Evolutionary conservation across 2,329 filamentous ascomycete species (phyloP).

Genomic region (Verticillium nubilum): DNA sequence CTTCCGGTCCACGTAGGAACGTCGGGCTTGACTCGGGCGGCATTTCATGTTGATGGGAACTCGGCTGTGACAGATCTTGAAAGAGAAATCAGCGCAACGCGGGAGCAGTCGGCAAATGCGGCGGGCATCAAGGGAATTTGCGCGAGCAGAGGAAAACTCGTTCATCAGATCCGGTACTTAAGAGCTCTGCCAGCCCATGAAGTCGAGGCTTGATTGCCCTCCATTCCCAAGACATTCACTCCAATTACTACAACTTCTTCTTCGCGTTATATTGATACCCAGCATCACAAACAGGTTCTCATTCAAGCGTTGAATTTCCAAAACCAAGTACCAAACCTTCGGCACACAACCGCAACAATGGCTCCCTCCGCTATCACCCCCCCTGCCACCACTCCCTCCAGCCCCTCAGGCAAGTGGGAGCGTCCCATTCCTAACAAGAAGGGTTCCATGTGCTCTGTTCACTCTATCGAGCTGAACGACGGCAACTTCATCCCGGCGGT

Average conservation of each 20-base stretch:
- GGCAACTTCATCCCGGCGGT: constrained; percentile 31
- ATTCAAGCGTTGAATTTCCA: not conserved
- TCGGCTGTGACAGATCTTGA: not conserved
- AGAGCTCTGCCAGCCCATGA: not conserved
- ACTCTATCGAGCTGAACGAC: constrained; percentile 26
- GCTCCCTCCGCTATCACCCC: constrained; percentile 29
- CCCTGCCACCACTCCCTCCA: constrained; percentile 23
- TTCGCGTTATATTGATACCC: not conserved
- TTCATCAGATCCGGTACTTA: not conserved
- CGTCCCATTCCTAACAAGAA: constrained; percentile 3
- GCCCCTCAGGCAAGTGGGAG: constrained; percentile 5
- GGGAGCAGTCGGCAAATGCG: not conserved
- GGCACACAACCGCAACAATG: constrained; percentile 15
- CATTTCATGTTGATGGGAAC: not conserved
- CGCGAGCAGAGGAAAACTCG: not conserved
- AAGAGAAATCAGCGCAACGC: not conserved
- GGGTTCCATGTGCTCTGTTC: not conserved
- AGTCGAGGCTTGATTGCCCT: not conserved
- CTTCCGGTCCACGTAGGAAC: not conserved
- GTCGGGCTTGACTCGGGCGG: not conserved
- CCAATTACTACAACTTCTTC: not conserved
- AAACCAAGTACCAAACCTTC: not conserved
- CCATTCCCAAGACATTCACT: not conserved
- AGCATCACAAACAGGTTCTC: not conserved
- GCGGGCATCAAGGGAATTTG: not conserved